Base-by-base conservation (phyloP, 176 grass and related monocot species). In the Aegilops umbellulata region DNA sequence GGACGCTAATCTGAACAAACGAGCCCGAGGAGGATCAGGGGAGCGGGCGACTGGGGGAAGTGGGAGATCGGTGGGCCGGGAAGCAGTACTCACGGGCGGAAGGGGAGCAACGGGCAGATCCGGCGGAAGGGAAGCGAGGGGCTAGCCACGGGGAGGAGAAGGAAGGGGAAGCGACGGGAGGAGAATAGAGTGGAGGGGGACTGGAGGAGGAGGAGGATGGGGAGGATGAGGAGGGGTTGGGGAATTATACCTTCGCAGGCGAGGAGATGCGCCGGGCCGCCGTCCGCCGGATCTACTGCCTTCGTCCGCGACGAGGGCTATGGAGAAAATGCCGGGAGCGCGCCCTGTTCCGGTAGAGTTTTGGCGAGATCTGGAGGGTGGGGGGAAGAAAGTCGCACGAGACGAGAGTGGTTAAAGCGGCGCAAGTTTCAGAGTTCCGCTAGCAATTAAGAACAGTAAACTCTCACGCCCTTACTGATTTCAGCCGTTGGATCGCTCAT, bases 321-420 rank as follows among this genome's bases (percentile, higher is more conserved):
- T 76, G 72, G 72, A 76, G 72, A 76, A 76, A 76, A 19, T 30
- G 72, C 72, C 72, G 72, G 72, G 72, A 76, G 44, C 72, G 41
- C 41, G 15, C 72, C 49, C 2, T n/a, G 72, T 49, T 27, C 42
- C 24, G 24, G 72, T 49, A 16, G 27, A 75, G 72, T 76, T 76
- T 51, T 51, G 44, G 72, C 72, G 72, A 76, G 72, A 76, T 76
- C 72, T 76, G 72, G 42, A 46, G n/a, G 25, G 24, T 8, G 41
- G 6, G 14, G 2, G 11, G 1, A 25, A 15, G 71, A 47, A 15
- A 19, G 24, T 29, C 71, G 71, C 24, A 5, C 7, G 14, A 74
- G 39, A 46, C 6, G 13, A 75, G 41, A 49, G 41, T 75, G 13
- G 24, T 49, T 73, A 70, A 22, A 67, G 34, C 32, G 68, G 66